phyloP scores from a whole-genome alignment of 2,329 filamentous ascomycete genomes.

The Albifimbria verrucaria region DNA sequence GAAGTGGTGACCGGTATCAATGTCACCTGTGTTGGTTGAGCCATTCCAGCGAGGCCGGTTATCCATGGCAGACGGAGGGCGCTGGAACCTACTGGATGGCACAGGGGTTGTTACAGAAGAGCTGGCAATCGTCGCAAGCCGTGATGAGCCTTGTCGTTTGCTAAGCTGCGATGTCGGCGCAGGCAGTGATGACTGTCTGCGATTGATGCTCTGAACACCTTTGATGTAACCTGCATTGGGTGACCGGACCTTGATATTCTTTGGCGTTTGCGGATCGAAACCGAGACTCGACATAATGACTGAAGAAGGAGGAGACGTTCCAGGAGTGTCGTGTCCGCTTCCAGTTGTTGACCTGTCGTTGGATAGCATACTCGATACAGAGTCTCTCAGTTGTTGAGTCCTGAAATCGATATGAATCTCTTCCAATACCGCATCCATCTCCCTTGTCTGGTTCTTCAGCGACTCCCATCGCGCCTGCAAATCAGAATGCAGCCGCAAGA shows the following conservation, averaged over 20 bases:
- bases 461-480: conserved; percentile 79
- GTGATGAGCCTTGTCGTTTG: conserved; percentile 40
- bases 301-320: conserved; percentile 62
- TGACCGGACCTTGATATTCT: conserved; percentile 43
- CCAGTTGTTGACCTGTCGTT: conserved; percentile 71
- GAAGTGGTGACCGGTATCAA: conserved; percentile 67
- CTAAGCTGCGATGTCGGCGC: conserved; percentile 35
- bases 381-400: conserved; percentile 80
- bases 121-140: conserved; percentile 43
- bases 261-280: conserved; percentile 42
- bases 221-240: conserved; percentile 44
- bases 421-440: conserved; percentile 72
- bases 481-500: conserved; percentile 79
- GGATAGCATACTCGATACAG: conserved; percentile 86
- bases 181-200: conserved; percentile 47
- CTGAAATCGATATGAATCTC: conserved; percentile 63
- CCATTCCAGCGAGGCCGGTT: conserved; percentile 71
- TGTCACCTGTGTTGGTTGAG: conserved; percentile 60
- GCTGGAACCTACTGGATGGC: conserved; percentile 35
- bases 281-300: conserved; percentile 58
- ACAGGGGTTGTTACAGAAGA: conserved; percentile 49
- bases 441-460: conserved; percentile 71
- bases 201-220: conserved; percentile 39
- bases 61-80: conserved; percentile 43
- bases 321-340: conserved; percentile 68